Percentiles rank a stretch among this genome's conserved stretches.
phyloP scores from a whole-genome alignment of 306 rosid species.

The Hylodesmum podocarpum region DNA sequence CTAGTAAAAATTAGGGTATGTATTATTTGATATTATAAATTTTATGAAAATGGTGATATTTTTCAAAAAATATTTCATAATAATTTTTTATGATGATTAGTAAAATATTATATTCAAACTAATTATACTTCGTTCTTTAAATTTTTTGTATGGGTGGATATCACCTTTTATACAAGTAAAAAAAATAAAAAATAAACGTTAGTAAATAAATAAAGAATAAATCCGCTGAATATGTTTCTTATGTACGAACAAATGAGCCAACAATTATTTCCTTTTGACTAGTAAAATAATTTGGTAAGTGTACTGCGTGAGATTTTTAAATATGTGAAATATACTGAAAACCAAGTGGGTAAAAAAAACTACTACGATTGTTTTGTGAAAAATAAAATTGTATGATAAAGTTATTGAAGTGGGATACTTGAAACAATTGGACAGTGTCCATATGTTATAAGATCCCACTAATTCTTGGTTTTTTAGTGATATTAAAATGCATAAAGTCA shows the following conservation, averaged over 20 bases:
- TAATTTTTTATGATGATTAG: not conserved
- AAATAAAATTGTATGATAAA: too few species aligned
- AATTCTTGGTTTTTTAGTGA: not conserved
- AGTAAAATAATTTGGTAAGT: not conserved
- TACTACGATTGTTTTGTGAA: too few species aligned
- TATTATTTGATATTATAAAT: not conserved
- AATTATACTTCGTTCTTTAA: too few species aligned
- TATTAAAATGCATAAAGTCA: not conserved
- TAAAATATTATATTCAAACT: too few species aligned
- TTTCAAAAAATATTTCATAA: too few species aligned
- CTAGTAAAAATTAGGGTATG: not conserved
- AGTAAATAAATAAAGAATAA: too few species aligned
- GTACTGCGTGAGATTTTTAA: not conserved
- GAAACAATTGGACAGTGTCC: not conserved
- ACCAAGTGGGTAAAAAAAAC: not conserved
- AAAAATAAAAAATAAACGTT: too few species aligned
- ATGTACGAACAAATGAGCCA: too few species aligned
- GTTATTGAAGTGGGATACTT: not conserved
- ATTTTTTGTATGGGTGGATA: too few species aligned
- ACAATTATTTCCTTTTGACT: too few species aligned
- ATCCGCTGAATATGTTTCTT: too few species aligned
- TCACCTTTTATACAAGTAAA: too few species aligned
- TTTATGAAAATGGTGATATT: not conserved
- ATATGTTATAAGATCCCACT: slow-evolving; percentile 16
- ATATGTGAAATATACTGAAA: not conserved